Percentiles rank a stretch among this genome's conserved stretches.
Evolutionary conservation across 1,284 basidiomycete genomes (phyloP).

Genomic region (Ustilago nuda): DNA sequence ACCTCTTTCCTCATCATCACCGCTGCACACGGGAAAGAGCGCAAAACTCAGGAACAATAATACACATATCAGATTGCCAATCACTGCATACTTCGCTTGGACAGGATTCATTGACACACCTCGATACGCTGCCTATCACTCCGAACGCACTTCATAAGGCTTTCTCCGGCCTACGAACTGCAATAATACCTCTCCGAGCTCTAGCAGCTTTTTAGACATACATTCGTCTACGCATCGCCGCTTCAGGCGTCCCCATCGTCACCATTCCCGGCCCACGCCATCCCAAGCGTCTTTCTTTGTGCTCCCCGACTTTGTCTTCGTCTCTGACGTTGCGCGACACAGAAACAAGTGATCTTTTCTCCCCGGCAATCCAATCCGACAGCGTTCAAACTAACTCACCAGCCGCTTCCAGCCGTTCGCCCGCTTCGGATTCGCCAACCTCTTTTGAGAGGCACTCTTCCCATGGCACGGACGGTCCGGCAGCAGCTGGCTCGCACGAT

Average conservation of each 20-base stretch:
- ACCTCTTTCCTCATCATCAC: neutral
- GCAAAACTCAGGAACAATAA: too few species aligned
- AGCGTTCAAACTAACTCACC: constrained; percentile 1
- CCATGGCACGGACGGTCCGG: constrained; percentile 20
- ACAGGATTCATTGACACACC: neutral
- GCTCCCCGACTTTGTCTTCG: constrained; percentile 36
- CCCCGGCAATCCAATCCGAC: constrained; percentile 14
- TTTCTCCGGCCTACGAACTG: neutral
- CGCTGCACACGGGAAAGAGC: neutral
- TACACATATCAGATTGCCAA: too few species aligned
- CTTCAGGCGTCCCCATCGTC: constrained; percentile 7
- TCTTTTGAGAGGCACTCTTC: constrained; percentile 31
- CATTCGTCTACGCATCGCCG: constrained; percentile 8
- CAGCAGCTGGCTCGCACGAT: constrained; percentile 27
- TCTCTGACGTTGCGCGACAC: constrained; percentile 20
- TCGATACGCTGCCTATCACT: neutral
- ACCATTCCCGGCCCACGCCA: constrained; percentile 50
- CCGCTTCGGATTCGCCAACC: constrained; percentile 28
- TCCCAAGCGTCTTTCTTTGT: constrained; percentile 51
- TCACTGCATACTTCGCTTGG: too few species aligned
- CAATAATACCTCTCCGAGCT: neutral
- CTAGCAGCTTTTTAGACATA: neutral
- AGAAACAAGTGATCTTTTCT: constrained; percentile 27
- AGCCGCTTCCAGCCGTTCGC: constrained; percentile 7
- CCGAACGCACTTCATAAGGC: neutral